A percentile compares a stretch with the other conserved stretches of the same genome.
Conservation (phyloP, 2,329 filamentous ascomycete species). For the Aureobasidium sp. region DNA sequence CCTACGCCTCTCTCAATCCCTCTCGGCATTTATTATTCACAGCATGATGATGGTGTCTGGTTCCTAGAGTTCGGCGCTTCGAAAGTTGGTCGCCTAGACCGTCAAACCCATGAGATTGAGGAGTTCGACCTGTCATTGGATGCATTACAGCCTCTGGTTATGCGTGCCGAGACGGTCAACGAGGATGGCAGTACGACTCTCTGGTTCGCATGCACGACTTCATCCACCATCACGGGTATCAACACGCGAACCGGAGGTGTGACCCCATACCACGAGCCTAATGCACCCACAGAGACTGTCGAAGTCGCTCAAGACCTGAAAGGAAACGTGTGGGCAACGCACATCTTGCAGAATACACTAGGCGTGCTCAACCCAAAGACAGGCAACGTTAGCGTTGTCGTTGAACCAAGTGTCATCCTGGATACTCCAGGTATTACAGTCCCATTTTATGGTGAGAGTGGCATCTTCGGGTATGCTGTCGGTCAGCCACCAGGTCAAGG, state of each 20-base stretch:
- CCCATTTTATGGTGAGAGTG: neutral
- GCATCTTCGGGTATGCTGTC: neutral
- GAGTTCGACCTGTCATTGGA: neutral
- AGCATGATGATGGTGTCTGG: slow-evolving; percentile 3
- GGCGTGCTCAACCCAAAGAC: slow-evolving; percentile 2
- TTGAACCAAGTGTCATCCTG: neutral
- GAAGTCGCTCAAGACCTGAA: neutral
- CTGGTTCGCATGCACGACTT: slow-evolving; percentile 6
- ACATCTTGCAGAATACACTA: neutral
- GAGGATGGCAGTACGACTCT: neutral
- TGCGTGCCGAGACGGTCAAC: slow-evolving; percentile 1
- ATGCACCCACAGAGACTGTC: neutral
- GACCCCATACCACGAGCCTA: neutral
- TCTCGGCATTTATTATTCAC: slow-evolving; percentile 17
- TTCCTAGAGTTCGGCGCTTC: neutral
- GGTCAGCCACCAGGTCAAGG: slow-evolving; percentile 6
- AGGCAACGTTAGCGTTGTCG: neutral
- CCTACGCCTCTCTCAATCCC: slow-evolving; percentile 19
- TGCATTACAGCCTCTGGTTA: neutral
- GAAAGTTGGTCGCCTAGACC: neutral
- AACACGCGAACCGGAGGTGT: neutral
- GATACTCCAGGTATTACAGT: neutral
- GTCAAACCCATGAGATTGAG: neutral
- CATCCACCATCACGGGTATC: neutral
- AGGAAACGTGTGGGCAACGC: slow-evolving; percentile 1